Percentiles rank a stretch among this genome's conserved stretches.
These are phyloP conservation scores for Sphenostylis stenocarpa DNA, from an alignment of 306 rosid species.

Conservation along the genomic window DNA sequence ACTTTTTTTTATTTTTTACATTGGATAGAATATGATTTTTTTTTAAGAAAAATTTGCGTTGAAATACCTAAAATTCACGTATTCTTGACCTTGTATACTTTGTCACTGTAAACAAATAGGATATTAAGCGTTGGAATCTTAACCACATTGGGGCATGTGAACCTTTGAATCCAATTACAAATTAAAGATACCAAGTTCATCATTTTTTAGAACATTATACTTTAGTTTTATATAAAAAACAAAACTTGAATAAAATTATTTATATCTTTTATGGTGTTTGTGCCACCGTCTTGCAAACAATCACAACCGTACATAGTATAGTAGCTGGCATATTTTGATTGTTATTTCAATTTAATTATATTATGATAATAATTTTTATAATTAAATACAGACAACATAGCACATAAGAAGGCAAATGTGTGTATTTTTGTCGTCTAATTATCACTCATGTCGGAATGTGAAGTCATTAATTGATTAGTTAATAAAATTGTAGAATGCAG, in stretches of 20 bases:
- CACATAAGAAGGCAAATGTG: not conserved
- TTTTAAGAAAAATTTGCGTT: too few relatives aligned
- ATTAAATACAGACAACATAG: not conserved
- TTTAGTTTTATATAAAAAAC: too few relatives aligned
- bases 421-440: not conserved
- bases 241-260: not conserved
- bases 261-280: not conserved
- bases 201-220: slow-evolving; percentile 7
- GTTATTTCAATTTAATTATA: not conserved
- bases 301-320: not conserved
- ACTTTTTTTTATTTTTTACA: too few relatives aligned
- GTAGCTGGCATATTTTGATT: not conserved
- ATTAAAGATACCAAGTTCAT: not conserved
- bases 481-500: not conserved
- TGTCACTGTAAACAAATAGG: too few relatives aligned
- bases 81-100: too few relatives aligned
- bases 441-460: slow-evolving; percentile 6
- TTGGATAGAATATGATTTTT: too few relatives aligned
- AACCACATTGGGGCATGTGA: slow-evolving; percentile 12
- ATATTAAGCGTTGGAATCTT: not conserved
- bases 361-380: too few relatives aligned
- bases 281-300: slow-evolving; percentile 12
- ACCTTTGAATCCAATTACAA: slow-evolving; percentile 17
- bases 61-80: too few relatives aligned
- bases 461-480: not conserved